A percentile compares a stretch with the other conserved stretches of the same genome.
phyloP scores from a whole-genome alignment of 23 red algal species.

The Chondrus crispus region DNA sequence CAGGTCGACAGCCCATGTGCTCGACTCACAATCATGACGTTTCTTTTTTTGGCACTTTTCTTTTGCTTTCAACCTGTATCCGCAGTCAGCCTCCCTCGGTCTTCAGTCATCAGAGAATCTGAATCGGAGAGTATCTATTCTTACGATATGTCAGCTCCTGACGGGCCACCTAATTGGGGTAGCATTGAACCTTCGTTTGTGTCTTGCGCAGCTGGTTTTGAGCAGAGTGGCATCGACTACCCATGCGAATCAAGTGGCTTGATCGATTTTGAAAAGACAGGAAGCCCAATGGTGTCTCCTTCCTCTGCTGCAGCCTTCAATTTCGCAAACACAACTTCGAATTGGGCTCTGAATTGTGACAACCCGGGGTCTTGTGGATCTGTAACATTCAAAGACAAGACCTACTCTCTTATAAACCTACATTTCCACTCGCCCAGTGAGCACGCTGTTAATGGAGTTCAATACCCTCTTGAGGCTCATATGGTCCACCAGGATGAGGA shows the following conservation, averaged over 20 bases:
- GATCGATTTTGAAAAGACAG: background rate
- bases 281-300: background rate
- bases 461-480: constrained; percentile 36
- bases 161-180: constrained; percentile 19
- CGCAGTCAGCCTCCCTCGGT: too few relatives aligned
- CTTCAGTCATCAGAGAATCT: too few relatives aligned
- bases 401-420: background rate
- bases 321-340: background rate
- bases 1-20: too few relatives aligned
- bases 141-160: background rate
- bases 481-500: constrained; percentile 26
- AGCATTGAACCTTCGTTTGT: background rate
- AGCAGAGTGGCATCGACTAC: constrained; percentile 11
- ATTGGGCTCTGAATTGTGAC: background rate
- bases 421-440: constrained; percentile 44
- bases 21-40: too few relatives aligned
- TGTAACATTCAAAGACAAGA: background rate
- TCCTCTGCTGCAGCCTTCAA: background rate
- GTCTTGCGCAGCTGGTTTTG: background rate
- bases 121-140: background rate
- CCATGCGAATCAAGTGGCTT: too few relatives aligned
- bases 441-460: constrained; percentile 26
- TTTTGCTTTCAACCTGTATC: too few relatives aligned
- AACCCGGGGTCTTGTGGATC: background rate
- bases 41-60: too few relatives aligned